Base-by-base conservation (phyloP, 257 asterid species). In the Apocynum venetum region DNA sequence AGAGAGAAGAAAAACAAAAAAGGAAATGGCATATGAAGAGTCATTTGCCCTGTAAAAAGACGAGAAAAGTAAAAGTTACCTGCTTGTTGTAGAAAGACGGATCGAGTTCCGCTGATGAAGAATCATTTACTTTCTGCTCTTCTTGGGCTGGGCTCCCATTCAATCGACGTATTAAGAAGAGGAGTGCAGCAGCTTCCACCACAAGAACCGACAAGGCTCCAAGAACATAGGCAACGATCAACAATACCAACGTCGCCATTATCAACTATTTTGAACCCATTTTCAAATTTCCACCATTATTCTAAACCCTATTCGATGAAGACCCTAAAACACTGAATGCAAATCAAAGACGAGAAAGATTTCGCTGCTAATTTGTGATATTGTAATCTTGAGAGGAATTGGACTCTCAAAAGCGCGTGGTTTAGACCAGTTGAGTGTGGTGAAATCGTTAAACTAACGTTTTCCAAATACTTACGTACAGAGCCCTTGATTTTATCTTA, bases 141-240 rank as follows among this genome's bases (percentile, higher is more conserved):
- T 78, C 85, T 70, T 67, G 73, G 38, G 79, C 88, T 35, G 80
- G 70, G 78, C 81, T 92, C 64, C 86, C 83, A 56, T 80, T 88
- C 46, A 95, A 75, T 76, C 88, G 83, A 80, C 91, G 87, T 38
- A 93, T 81, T 71, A 93, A 81, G 56, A 90, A 35, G 85, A 93
- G 81, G 31, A 91, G 40, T 4, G 84, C 91, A 7, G 79, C 67
- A 76, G 78, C 91, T 87, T 95, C 96, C 71, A 86, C n/a, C 40
- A 81, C 93, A n/a, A 95, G 72, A 74, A 86, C 87, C n/a, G 92
- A 74, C 53, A 91, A 72, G 52, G 86, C 98, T 80, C 98, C 99
- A 13, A 86, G 41, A 70, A 91, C 73, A 88, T 93, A 96, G 72
- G 83, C 92, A 13, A 76, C 15, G 31, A 88, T 59, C 85, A 91